These are phyloP conservation scores for Eucalyptus marginata DNA, from an alignment of 345 rosid genomes.

Conservation along the genomic window DNA sequence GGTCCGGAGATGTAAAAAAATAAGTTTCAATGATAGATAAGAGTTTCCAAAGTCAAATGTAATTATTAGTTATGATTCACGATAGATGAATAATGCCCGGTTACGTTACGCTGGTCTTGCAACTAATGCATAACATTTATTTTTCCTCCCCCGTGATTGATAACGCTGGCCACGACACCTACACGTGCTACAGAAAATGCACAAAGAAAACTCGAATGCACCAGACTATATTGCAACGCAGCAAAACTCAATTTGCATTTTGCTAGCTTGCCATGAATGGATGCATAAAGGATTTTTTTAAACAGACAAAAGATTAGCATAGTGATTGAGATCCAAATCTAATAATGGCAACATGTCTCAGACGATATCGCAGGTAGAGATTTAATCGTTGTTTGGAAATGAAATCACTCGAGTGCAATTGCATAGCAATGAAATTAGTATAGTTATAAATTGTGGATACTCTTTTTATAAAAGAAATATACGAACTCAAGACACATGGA, in stretches of 20 bases:
- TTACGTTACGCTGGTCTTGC: neutral
- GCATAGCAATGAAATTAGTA: too few relatives aligned
- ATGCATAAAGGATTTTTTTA: neutral
- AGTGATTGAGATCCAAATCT: neutral
- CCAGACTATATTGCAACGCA: neutral
- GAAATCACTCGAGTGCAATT: neutral
- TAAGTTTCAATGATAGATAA: neutral
- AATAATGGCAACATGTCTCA: neutral
- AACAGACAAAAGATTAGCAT: neutral
- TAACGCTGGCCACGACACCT: neutral
- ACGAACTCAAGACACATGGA: rapidly evolving
- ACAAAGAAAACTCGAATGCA: neutral
- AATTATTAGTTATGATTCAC: neutral
- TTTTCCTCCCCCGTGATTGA: neutral
- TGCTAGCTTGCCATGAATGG: neutral
- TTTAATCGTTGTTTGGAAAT: neutral
- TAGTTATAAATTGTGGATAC: rapidly evolving
- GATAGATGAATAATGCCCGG: neutral
- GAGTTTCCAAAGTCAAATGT: neutral
- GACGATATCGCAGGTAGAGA: rapidly evolving
- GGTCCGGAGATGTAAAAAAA: neutral
- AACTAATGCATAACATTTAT: neutral
- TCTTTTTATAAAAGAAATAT: too few relatives aligned
- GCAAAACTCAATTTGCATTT: neutral
- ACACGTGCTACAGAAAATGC: neutral